A percentile compares a stretch with the other conserved stretches of the same genome.
These are phyloP conservation scores for Cystobasidium ongulense DNA, from an alignment of 768 basidiomycete genomes.

Conservation along the genomic window DNA sequence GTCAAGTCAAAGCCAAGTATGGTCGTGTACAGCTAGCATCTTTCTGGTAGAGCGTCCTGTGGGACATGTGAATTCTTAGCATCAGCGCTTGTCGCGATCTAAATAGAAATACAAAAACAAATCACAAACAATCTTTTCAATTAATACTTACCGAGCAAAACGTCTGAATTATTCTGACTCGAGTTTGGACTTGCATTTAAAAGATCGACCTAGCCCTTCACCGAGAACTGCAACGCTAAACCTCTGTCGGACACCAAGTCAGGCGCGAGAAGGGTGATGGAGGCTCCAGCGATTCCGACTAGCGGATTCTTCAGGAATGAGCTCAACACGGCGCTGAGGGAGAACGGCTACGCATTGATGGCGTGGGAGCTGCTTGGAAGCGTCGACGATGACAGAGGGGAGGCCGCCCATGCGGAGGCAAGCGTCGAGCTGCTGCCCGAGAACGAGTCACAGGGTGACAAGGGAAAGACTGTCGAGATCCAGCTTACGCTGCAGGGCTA, in stretches of 20 bases:
- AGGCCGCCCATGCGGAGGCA: not conserved
- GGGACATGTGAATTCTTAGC: not conserved
- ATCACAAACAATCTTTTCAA: not conserved
- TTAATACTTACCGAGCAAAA: too few relatives aligned
- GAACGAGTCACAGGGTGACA: not conserved
- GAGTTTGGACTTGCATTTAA: too few relatives aligned
- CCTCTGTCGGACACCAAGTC: not conserved
- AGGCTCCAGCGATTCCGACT: not conserved
- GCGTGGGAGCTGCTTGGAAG: constrained; percentile 13
- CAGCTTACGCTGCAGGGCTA: constrained; percentile 6
- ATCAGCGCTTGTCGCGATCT: not conserved
- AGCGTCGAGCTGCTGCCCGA: constrained; percentile 11
- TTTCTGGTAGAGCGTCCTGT: not conserved
- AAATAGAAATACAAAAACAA: not conserved
- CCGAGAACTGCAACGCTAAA: too few relatives aligned
- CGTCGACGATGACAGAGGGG: not conserved
- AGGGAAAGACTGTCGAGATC: not conserved
- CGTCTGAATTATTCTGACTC: too few relatives aligned
- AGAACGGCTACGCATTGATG: constrained; percentile 16
- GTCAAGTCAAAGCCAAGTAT: too few relatives aligned
- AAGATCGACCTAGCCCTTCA: too few relatives aligned
- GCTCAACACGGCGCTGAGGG: not conserved
- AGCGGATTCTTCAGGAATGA: constrained; percentile 19
- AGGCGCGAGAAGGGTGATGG: not conserved
- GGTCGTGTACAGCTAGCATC: not conserved